Percentiles rank a stretch among this genome's conserved stretches.
These are phyloP conservation scores for Morella rubra DNA, from an alignment of 306 rosid species.

Conservation along the genomic window DNA sequence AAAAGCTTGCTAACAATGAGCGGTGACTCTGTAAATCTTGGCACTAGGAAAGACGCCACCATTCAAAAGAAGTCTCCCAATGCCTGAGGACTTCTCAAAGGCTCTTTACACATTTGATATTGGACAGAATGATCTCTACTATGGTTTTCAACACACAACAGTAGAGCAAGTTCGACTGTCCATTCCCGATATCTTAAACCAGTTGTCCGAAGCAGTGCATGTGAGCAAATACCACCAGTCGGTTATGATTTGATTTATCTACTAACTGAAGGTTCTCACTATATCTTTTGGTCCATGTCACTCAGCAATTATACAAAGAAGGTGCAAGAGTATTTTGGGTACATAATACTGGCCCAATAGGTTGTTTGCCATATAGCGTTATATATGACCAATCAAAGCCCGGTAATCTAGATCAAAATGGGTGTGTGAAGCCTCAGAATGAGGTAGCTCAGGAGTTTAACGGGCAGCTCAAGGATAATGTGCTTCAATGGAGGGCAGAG, in stretches of 20 bases:
- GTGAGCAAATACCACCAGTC: constrained; percentile 33
- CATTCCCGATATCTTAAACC: constrained; percentile 59
- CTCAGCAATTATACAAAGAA: constrained; percentile 65
- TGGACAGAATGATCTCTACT: constrained; percentile 79
- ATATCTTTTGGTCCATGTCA: constrained; percentile 24
- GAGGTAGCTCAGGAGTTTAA: constrained; percentile 76
- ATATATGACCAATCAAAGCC: constrained; percentile 51
- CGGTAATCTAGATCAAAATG: constrained; percentile 52
- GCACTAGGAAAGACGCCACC: constrained; percentile 39
- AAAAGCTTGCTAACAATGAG: not conserved
- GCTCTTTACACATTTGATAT: constrained; percentile 84
- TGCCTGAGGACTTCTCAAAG: constrained; percentile 60
- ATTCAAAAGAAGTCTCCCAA: constrained; percentile 53
- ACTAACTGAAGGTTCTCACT: not conserved
- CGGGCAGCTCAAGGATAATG: constrained; percentile 53
- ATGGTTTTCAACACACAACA: constrained; percentile 57
- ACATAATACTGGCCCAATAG: constrained; percentile 76
- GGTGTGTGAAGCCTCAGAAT: constrained; percentile 66
- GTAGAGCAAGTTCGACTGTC: constrained; percentile 57
- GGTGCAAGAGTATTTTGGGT: constrained; percentile 83
- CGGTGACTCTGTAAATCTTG: constrained; percentile 14
- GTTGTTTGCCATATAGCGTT: constrained; percentile 65
- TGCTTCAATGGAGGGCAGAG: constrained; percentile 39
- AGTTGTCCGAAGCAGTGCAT: constrained; percentile 51
- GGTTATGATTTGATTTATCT: not conserved